These are phyloP conservation scores for Harringtonia aguacate DNA, from an alignment of 2,329 filamentous ascomycete species.

Conservation along the genomic window DNA sequence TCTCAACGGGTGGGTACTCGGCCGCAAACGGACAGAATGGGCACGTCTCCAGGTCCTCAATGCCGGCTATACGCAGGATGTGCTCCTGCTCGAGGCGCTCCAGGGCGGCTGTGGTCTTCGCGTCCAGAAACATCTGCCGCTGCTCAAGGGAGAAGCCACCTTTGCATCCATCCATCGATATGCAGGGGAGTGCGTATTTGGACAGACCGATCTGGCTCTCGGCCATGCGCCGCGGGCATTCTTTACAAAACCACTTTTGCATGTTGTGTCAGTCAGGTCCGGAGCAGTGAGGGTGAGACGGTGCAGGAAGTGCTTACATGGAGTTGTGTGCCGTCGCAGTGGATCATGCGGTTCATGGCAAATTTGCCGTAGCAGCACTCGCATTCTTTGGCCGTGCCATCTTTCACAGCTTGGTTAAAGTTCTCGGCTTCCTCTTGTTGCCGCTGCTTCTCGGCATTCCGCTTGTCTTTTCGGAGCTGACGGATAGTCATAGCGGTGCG, in stretches of 20 bases:
- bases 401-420: conserved; percentile 26
- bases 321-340: conserved; percentile 45
- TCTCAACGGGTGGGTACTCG: conserved; percentile 55
- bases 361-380: conserved; percentile 62
- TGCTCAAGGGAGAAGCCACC: conserved; percentile 48
- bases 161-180: conserved; percentile 57
- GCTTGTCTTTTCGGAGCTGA: conserved; percentile 14
- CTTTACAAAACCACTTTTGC: conserved; percentile 51
- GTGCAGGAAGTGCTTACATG: too few relatives aligned
- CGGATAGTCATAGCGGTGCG: conserved; percentile 22
- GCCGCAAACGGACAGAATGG: conserved; percentile 77
- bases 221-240: conserved; percentile 55
- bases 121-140: conserved; percentile 45
- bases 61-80: conserved; percentile 54
- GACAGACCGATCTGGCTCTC: conserved; percentile 57
- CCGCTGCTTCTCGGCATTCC: conserved; percentile 14
- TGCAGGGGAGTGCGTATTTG: conserved; percentile 59
- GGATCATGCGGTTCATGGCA: conserved; percentile 55
- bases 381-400: conserved; percentile 54
- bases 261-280: too few relatives aligned
- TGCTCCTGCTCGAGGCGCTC: conserved; percentile 62
- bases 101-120: conserved; percentile 48
- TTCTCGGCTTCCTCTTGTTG: conserved; percentile 29
- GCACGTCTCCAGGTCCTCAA: conserved; percentile 65
- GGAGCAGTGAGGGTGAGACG: too few relatives aligned